A percentile compares a stretch with the other conserved stretches of the same genome.
phyloP scores from a whole-genome alignment of 805 yeast genomes.

The Cyberlindnera lachancei region DNA sequence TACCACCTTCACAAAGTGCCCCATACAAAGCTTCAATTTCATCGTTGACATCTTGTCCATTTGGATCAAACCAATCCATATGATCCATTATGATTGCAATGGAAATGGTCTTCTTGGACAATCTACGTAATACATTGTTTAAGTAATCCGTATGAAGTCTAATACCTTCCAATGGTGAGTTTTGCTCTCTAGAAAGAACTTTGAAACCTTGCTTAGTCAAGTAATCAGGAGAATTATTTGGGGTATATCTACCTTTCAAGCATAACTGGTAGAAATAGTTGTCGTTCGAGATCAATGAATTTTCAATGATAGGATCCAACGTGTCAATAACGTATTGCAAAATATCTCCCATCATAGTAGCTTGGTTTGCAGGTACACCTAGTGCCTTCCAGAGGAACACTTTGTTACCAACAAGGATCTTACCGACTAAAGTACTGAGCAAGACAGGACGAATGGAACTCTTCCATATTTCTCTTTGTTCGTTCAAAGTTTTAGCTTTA shows the following conservation, averaged over 20 bases:
- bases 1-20: conserved; percentile 60
- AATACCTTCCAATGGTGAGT: conserved; percentile 57
- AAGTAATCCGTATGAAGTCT: conserved; percentile 75
- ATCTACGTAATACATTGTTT: conserved; percentile 65
- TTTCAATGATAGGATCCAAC: conserved; percentile 62
- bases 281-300: conserved; percentile 58
- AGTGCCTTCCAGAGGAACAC: conserved; percentile 83
- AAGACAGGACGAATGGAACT: conserved; percentile 57
- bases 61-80: conserved; percentile 84
- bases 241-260: conserved; percentile 52
- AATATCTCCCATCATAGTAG: conserved; percentile 67
- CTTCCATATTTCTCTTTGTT: conserved; percentile 62
- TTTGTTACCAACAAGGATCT: conserved; percentile 69
- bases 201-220: conserved; percentile 52
- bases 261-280: conserved; percentile 74
- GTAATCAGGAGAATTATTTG: conserved; percentile 69
- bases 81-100: conserved; percentile 85
- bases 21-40: conserved; percentile 60
- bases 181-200: conserved; percentile 32
- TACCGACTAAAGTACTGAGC: conserved; percentile 62
- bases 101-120: conserved; percentile 55
- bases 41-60: conserved; percentile 51
- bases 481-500: conserved; percentile 45
- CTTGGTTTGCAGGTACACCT: conserved; percentile 86
- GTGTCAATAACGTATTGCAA: conserved; percentile 70